Conservation (phyloP, 805 yeast genomes). For the Cephaloascus albidus region DNA sequence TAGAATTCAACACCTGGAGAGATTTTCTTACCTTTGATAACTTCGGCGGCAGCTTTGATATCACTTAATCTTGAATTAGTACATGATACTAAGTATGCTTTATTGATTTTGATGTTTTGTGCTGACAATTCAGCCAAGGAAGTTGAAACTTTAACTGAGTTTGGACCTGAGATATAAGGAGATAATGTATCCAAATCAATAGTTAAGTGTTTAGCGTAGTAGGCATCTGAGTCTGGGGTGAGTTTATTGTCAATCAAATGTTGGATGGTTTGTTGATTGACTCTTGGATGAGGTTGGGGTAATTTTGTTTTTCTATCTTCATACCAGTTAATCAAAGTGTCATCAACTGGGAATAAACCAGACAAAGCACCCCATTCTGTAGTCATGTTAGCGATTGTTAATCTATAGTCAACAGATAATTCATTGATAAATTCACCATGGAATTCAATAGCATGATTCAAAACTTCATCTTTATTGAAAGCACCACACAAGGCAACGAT, state of each 20-base stretch:
- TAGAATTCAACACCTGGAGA: constrained; percentile 91
- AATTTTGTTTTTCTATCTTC: constrained; percentile 46
- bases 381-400: constrained; percentile 95
- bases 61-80: constrained; percentile 93
- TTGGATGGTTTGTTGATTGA: constrained; percentile 53
- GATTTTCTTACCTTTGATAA: constrained; percentile 72
- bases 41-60: constrained; percentile 88
- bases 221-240: constrained; percentile 53
- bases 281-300: constrained; percentile 76
- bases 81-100: constrained; percentile 96
- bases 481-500: constrained; percentile 93
- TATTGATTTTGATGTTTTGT: constrained; percentile 71
- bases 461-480: constrained; percentile 85
- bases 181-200: constrained; percentile 74
- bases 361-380: constrained; percentile 99
- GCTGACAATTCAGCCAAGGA: constrained; percentile 67
- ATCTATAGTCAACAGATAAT: constrained; percentile 71
- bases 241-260: constrained; percentile 32
- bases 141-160: constrained; percentile 86
- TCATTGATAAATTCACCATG: constrained; percentile 69
- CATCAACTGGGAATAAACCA: constrained; percentile 95
- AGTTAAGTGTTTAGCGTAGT: constrained; percentile 79
- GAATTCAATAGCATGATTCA: constrained; percentile 91
- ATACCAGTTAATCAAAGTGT: constrained; percentile 70
- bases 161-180: constrained; percentile 93